Evolutionary conservation across 768 basidiomycete genomes (phyloP).

Genomic region (Psilocybe sp.): DNA sequence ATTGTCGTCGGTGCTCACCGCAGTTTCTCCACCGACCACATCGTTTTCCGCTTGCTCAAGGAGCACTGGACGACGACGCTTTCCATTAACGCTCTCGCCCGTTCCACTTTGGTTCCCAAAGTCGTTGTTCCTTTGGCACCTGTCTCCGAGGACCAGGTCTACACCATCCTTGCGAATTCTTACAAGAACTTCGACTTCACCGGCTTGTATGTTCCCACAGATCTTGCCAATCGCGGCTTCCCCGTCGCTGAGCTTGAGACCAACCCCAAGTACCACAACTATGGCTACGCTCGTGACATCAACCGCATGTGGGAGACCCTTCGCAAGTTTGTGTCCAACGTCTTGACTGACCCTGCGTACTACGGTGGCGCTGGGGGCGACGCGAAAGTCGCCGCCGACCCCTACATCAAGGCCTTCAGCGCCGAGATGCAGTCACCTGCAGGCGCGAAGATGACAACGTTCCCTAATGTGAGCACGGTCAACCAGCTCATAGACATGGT

Average conservation of each 20-base stretch:
- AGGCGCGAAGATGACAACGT: conserved; percentile 20
- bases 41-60: conserved; percentile 24
- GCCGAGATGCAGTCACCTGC: conserved; percentile 18
- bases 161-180: conserved; percentile 16
- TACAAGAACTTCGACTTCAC: conserved; percentile 24
- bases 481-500: conserved; percentile 24
- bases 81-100: conserved; percentile 24
- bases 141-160: conserved; percentile 14
- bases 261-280: conserved; percentile 26
- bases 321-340: conserved; percentile 19
- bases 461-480: conserved; percentile 23
- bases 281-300: conserved; percentile 24
- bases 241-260: conserved; percentile 20
- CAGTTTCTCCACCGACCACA: conserved; percentile 17
- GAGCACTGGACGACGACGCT: conserved; percentile 29
- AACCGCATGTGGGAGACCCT: conserved; percentile 23
- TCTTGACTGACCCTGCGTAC: conserved; percentile 7
- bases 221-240: conserved; percentile 27
- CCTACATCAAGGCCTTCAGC: conserved; percentile 17
- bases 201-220: conserved; percentile 23
- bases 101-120: conserved; percentile 22
- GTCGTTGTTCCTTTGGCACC: conserved; percentile 19
- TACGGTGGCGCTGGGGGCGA: conserved; percentile 17
- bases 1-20: conserved; percentile 29
- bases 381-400: conserved; percentile 18